Conservation (phyloP, 768 basidiomycete genomes). For the Boletus insuetus region DNA sequence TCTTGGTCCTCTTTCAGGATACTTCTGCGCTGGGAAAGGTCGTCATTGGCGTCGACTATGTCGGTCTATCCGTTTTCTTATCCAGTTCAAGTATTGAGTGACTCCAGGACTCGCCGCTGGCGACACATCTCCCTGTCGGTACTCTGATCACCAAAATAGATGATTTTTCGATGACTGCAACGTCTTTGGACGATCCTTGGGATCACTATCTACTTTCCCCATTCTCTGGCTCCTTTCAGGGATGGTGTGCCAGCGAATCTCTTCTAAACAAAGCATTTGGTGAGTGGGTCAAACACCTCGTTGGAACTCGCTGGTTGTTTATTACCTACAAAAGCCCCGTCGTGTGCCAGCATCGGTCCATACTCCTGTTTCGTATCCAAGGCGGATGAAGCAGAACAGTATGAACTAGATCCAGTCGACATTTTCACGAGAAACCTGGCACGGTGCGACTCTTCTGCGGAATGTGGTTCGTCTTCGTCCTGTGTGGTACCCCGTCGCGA, state of each 20-base stretch:
- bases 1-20: constrained; percentile 49
- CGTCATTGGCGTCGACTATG: constrained; percentile 52
- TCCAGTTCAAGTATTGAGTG: constrained; percentile 4
- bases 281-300: constrained; percentile 2
- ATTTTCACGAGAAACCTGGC: constrained; percentile 37
- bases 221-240: constrained; percentile 27
- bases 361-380: constrained; percentile 46
- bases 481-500: constrained; percentile 55
- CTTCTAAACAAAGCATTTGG: constrained; percentile 25
- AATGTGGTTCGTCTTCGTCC: constrained; percentile 37
- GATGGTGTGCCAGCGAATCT: constrained; percentile 61
- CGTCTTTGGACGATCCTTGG: constrained; percentile 42
- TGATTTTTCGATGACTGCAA: constrained; percentile 47
- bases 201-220: constrained; percentile 37
- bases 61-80: constrained; percentile 32
- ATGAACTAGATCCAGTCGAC: constrained; percentile 57
- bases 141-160: constrained; percentile 64
- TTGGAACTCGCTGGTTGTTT: not conserved
- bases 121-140: constrained; percentile 52
- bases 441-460: constrained; percentile 41
- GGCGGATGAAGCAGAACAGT: constrained; percentile 29
- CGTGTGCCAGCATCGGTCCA: constrained; percentile 5
- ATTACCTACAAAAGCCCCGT: constrained; percentile 1
- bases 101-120: constrained; percentile 58
- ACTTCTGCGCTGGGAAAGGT: constrained; percentile 49